These are phyloP conservation scores for Botryotinia calthae DNA, from an alignment of 2,329 filamentous ascomycete species.

Conservation along the genomic window DNA sequence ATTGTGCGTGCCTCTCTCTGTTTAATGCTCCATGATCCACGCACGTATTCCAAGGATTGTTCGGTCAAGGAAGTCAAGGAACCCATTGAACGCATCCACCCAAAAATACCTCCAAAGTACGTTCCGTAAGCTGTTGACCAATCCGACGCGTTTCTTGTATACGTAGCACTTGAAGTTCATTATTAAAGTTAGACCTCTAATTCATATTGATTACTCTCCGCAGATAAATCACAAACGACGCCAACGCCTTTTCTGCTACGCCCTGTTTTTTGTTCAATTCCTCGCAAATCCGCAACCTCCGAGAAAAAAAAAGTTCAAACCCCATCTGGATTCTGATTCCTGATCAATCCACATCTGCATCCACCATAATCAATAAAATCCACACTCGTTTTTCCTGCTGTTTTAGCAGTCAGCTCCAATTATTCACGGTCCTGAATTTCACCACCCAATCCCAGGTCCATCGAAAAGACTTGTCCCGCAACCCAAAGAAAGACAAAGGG, in stretches of 20 bases:
- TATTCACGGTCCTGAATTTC: not conserved
- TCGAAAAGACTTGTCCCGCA: not conserved
- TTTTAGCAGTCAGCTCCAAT: conserved; percentile 3
- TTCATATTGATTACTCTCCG: conserved; percentile 6
- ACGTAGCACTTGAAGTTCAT: conserved; percentile 5
- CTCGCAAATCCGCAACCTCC: conserved; percentile 17
- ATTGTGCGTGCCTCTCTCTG: not conserved
- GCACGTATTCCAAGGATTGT: conserved; percentile 2
- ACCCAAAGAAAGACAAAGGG: not conserved
- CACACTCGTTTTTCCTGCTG: conserved; percentile 11
- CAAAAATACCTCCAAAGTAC: not conserved
- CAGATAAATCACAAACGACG: conserved; percentile 11
- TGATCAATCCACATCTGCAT: not conserved
- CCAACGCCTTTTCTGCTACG: conserved; percentile 7
- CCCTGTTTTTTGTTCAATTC: not conserved
- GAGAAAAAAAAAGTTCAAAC: not conserved
- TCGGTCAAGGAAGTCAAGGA: conserved; percentile 6
- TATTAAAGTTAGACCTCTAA: conserved; percentile 9
- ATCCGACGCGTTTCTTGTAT: conserved; percentile 18
- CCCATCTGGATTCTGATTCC: conserved; percentile 6
- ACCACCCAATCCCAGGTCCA: not conserved
- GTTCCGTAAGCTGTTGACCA: conserved; percentile 15
- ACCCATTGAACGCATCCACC: conserved; percentile 7
- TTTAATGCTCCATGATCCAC: conserved; percentile 13
- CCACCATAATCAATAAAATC: conserved; percentile 13